Evolutionary conservation across 2,329 filamentous ascomycete genomes (phyloP), one percentile per base, ranked within the genome.

Genomic region (Trichoderma pleuroti): DNA sequence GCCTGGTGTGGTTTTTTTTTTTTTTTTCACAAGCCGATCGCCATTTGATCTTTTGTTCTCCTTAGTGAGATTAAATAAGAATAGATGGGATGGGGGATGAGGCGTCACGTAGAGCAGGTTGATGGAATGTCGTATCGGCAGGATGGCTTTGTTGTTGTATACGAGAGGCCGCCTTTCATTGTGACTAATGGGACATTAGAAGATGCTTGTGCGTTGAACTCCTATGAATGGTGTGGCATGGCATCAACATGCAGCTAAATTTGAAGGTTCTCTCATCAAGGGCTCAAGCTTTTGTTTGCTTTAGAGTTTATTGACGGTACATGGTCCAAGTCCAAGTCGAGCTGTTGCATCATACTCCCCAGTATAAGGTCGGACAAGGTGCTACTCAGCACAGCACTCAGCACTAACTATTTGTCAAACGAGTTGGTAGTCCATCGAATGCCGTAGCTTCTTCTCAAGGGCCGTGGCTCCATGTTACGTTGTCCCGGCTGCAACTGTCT

Each of bases 311-410:
- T 9, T 10, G n/a, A n/a, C 24, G 18, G n/a, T 42, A 42, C n/a
- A 42, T 42, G 16, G 39, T 39, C 36, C 16, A 42, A 42, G 39
- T 42, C 39, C n/a, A 42, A 42, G 30, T 10, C 9, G 21, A 30
- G 10, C 18, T 42, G 21, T 65, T 26, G 30, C 24, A 30, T 65
- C 61, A n/a, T 24, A 8, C 10, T 42, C 39, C 10, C 26, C 14
- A 21, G 24, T 28, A 63, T n/a, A 24, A 16, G 8, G 30, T 65
- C 21, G 42, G 62, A 54, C 62, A 65, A 36, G 14, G 63, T 66
- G 63, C 32, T 49, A 66, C 63, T 34, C 49, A 36, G 63, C 63
- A 66, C 49, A 36, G 63, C 63, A 66, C 63, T 34, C 49, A 36
- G 63, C 49, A 56, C 49, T 49, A 39, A 39, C 30, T 42, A 57